Conservation (phyloP, 495 filamentous ascomycete genomes). For the Chaetomium cochliodes region DNA sequence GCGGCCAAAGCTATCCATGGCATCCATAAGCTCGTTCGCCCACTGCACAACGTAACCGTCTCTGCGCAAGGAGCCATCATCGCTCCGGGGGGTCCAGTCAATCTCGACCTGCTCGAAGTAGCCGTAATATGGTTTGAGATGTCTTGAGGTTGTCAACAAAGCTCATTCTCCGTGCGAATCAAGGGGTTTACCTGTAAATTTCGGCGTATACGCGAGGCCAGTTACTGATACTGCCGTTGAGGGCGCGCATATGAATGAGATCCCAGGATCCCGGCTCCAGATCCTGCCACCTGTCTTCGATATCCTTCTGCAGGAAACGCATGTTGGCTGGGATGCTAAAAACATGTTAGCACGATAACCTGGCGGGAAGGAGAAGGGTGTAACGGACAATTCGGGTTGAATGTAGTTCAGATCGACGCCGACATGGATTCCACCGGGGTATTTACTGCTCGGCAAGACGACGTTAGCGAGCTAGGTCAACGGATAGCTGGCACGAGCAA, state of each 20-base stretch:
- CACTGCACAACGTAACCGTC: conserved; percentile 58
- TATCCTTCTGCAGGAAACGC: conserved; percentile 69
- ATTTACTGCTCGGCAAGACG: conserved; percentile 23
- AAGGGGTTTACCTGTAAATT: conserved; percentile 57
- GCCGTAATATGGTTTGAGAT: conserved; percentile 75
- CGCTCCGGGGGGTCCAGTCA: conserved; percentile 75
- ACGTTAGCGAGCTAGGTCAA: background rate
- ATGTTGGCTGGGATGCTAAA: conserved; percentile 68
- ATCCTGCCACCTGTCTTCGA: conserved; percentile 73
- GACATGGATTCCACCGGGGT: conserved; percentile 21
- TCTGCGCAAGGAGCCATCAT: conserved; percentile 58
- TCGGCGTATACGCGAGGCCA: conserved; percentile 76
- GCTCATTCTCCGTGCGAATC: background rate
- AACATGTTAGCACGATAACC: conserved; percentile 8
- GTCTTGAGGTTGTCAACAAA: conserved; percentile 44
- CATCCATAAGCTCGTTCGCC: conserved; percentile 66
- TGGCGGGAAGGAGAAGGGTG: background rate
- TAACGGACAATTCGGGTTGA: conserved; percentile 66
- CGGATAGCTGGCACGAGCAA: background rate
- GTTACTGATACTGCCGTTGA: conserved; percentile 73
- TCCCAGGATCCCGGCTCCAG: conserved; percentile 77
- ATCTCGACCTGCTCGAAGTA: conserved; percentile 93
- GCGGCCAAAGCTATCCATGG: conserved; percentile 63
- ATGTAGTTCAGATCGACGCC: conserved; percentile 69
- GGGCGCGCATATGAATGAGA: conserved; percentile 78